These are phyloP conservation scores for Calonectria henricotiae DNA, from an alignment of 2,329 filamentous ascomycete genomes.

Conservation along the genomic window DNA sequence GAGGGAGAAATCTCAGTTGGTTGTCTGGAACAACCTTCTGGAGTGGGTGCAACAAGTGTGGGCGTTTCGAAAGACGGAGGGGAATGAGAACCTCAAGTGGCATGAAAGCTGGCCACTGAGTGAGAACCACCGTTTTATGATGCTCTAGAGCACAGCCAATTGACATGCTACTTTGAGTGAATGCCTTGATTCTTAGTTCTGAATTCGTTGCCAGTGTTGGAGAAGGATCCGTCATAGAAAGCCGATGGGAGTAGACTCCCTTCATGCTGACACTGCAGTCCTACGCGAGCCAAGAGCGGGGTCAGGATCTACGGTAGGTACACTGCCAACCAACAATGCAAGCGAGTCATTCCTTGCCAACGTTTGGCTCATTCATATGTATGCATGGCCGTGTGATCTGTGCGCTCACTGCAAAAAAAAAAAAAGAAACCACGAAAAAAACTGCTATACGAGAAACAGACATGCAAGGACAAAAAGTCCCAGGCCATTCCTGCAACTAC, in stretches of 20 bases:
- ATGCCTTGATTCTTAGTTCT: not conserved
- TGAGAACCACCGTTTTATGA: conserved; percentile 18
- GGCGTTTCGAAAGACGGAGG: not conserved
- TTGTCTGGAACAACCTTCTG: not conserved
- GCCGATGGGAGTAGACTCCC: not conserved
- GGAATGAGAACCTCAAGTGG: conserved; percentile 17
- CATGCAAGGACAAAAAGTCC: not conserved
- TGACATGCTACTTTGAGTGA: not conserved
- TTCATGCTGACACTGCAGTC: not conserved
- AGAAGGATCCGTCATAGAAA: not conserved
- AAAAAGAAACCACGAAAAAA: conserved; percentile 14
- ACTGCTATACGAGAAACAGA: not conserved
- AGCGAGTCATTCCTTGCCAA: conserved; percentile 12
- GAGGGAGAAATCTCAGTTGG: not conserved
- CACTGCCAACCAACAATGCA: not conserved
- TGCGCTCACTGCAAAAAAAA: conserved; percentile 5
- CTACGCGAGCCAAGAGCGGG: not conserved
- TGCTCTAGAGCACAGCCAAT: conserved; percentile 6
- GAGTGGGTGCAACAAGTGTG: conserved; percentile 11
- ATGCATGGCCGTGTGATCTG: conserved; percentile 12
- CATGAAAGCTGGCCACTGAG: conserved; percentile 12
- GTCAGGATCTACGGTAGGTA: not conserved
- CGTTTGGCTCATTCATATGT: not conserved
- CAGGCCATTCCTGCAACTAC: conserved; percentile 15
- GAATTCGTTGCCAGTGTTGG: no score